phyloP scores from a whole-genome alignment of 2,329 filamentous ascomycete genomes.

The Xylariales sp. region DNA sequence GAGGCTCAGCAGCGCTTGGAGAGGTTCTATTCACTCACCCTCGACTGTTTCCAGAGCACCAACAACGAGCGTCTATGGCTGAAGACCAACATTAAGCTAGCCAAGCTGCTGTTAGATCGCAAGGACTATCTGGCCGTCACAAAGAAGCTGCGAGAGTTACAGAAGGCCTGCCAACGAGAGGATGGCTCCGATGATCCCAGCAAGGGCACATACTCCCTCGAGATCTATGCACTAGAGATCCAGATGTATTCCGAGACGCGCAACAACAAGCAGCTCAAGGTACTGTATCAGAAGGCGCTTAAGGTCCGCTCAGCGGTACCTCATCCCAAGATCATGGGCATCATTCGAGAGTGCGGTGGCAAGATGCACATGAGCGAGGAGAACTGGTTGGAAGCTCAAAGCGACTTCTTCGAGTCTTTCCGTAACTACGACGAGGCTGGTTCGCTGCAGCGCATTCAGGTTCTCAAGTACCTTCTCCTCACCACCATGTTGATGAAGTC shows the following conservation, averaged over 20 bases:
- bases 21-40: constrained; percentile 88
- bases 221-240: constrained; percentile 95
- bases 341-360: constrained; percentile 96
- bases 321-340: constrained; percentile 98
- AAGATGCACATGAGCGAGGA: constrained; percentile 99
- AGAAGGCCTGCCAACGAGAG: constrained; percentile 79
- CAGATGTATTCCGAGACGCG: constrained; percentile 97
- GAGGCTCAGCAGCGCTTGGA: constrained; percentile 79
- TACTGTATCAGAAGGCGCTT: constrained; percentile 84
- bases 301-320: constrained; percentile 94
- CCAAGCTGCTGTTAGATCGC: constrained; percentile 83
- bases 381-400: constrained; percentile 97
- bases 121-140: constrained; percentile 79
- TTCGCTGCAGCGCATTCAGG: constrained; percentile 91
- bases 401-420: constrained; percentile 98
- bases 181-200: constrained; percentile 87
- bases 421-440: constrained; percentile 98
- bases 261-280: constrained; percentile 96
- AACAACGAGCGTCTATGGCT: constrained; percentile 97
- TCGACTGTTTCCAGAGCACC: constrained; percentile 91
- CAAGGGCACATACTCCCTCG: constrained; percentile 93
- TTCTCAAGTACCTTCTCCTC: constrained; percentile 92
- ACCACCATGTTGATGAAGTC: constrained; percentile 99
- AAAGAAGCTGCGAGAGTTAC: constrained; percentile 82
- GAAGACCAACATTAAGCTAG: constrained; percentile 97